These are phyloP conservation scores for Bocquillonia castaneifolia DNA, from an alignment of 441 rosid species.

Conservation along the genomic window DNA sequence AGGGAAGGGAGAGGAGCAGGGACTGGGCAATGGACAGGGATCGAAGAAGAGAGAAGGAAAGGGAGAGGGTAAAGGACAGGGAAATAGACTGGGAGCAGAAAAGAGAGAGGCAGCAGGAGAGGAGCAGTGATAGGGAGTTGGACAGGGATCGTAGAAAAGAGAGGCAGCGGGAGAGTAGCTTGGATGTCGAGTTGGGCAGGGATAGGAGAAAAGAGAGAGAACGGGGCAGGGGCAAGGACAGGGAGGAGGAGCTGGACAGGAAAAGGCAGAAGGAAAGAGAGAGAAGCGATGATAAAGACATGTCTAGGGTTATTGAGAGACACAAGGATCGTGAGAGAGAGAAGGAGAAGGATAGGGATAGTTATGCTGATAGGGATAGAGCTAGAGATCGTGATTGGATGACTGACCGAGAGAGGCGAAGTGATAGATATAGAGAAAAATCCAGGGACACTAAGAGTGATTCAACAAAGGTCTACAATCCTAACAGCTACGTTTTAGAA, in stretches of 20 bases:
- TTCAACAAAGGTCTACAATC: conserved; percentile 25
- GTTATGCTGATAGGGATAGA: conserved; percentile 29
- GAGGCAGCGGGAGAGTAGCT: conserved; percentile 33
- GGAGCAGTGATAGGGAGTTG: conserved; percentile 42
- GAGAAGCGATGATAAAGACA: conserved; percentile 36
- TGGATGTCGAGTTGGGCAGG: conserved; percentile 30
- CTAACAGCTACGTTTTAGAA: conserved; percentile 35
- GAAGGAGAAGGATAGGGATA: conserved; percentile 32
- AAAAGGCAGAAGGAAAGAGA: conserved; percentile 36
- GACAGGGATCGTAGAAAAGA: conserved; percentile 37
- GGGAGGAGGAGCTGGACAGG: conserved; percentile 28
- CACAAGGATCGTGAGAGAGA: conserved; percentile 30
- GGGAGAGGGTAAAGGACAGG: conserved; percentile 41
- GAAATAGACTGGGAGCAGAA: conserved; percentile 15
- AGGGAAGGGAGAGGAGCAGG: conserved; percentile 45
- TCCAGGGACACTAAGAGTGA: conserved; percentile 35
- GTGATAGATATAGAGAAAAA: conserved; percentile 39
- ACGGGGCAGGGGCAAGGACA: conserved; percentile 43
- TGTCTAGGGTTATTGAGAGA: conserved; percentile 28
- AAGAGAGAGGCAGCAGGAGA: conserved; percentile 29
- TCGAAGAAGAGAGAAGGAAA: conserved; percentile 31
- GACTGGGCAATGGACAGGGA: conserved; percentile 38
- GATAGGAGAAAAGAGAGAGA: conserved; percentile 44
- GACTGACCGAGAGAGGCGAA: conserved; percentile 36
- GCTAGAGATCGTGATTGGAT: conserved; percentile 34